A percentile compares a stretch with the other conserved stretches of the same genome.
phyloP scores from a whole-genome alignment of 768 basidiomycete species.

The Cystofilobasidium bisporidii region DNA sequence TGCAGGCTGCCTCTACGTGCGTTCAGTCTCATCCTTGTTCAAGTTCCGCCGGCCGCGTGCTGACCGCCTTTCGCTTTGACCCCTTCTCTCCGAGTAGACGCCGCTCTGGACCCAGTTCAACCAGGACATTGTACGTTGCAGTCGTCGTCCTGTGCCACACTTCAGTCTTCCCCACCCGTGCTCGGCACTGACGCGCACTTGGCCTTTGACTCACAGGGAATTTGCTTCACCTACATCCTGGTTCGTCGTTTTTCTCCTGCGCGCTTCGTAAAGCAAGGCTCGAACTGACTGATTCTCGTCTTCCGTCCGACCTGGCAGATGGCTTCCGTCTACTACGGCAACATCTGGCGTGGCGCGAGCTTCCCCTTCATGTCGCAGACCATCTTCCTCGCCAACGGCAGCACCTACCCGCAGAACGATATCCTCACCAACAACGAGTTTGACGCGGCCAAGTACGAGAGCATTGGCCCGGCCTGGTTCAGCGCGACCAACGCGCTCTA shows the following conservation, averaged over 20 bases:
- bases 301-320: too few species aligned
- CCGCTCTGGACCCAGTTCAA: conserved; percentile 36
- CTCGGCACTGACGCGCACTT: neutral
- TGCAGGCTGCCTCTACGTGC: conserved; percentile 32
- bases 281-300: too few species aligned
- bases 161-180: too few species aligned
- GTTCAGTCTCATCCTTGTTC: too few species aligned
- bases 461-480: conserved; percentile 30
- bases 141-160: neutral
- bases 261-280: too few species aligned
- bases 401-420: conserved; percentile 9
- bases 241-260: too few species aligned
- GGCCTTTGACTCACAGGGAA: too few species aligned
- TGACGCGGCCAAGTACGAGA: conserved; percentile 28
- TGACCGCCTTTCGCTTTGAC: too few species aligned
- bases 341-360: conserved; percentile 37
- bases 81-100: conserved; percentile 17
- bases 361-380: conserved; percentile 38
- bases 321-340: conserved; percentile 32
- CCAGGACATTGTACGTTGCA: neutral
- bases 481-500: conserved; percentile 27
- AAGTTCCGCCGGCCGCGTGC: too few species aligned
- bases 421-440: conserved; percentile 13
- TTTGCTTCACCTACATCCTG: neutral
- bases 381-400: conserved; percentile 15